Percentiles rank a stretch among this genome's conserved stretches.
Evolutionary conservation across 345 rosid genomes (phyloP).

Genomic region (Anacardium occidentale): DNA sequence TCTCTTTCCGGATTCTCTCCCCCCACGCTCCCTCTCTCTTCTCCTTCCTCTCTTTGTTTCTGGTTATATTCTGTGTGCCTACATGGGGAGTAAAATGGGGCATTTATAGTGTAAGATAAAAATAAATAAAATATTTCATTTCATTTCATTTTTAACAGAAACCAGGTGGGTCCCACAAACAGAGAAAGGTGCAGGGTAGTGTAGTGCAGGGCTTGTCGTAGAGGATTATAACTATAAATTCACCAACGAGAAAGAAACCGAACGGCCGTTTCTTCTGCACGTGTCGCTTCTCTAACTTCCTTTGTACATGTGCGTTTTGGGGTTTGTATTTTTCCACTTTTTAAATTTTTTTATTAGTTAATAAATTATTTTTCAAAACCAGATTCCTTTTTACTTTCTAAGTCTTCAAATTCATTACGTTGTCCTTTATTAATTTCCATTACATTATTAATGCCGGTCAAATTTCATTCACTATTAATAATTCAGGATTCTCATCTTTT

Average conservation of each 20-base stretch:
- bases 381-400: not conserved
- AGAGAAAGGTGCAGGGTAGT: not conserved
- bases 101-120: constrained; percentile 9
- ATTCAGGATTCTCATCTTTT: not conserved
- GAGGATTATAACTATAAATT: not conserved
- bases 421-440: not conserved
- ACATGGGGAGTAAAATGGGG: not conserved
- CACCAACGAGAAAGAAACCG: not conserved
- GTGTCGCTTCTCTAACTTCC: constrained; percentile 14
- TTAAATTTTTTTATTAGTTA: not conserved
- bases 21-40: not conserved
- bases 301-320: not conserved
- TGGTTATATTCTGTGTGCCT: not conserved
- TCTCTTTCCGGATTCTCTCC: constrained; percentile 11
- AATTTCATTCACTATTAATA: not conserved
- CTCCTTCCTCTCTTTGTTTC: not conserved
- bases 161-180: constrained; percentile 6
- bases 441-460: not conserved
- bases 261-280: constrained; percentile 19
- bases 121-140: no score
- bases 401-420: not conserved
- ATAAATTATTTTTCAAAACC: not conserved
- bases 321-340: not conserved
- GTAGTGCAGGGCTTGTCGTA: not conserved
- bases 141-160: constrained; percentile 1